Evolutionary conservation across 1,139 yeast species (phyloP), one percentile per base, ranked within the genome.

Genomic region (Sugiyamaella neomexicana): DNA sequence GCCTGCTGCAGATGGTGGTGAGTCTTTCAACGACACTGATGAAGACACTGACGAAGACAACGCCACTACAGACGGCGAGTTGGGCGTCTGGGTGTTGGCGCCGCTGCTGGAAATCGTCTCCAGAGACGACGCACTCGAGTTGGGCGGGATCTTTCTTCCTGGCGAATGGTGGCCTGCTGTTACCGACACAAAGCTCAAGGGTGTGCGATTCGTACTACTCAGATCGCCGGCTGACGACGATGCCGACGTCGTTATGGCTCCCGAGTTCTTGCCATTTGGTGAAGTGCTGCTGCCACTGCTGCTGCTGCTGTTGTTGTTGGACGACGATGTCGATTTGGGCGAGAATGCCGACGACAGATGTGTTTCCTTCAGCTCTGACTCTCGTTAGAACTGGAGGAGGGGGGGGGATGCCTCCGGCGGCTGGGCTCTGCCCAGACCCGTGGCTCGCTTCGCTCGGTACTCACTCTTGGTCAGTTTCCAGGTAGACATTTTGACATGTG

Each of bases 401-500:
- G 25, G 3, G 5, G 5, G 25, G n/a, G n/a, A n/a, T n/a, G 25
- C 25, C 25, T 20, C 25, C 25, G 25, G 25, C 25, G 5, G 25
- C 25, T 20, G 25, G 25, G 25, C 25, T 3, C 25, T 20, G 25
- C 45, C 45, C 45, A 32, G 13, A 25, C 34, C 45, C 45, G 45
- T 41, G 10, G 45, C 34, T 23, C 42, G 44, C 44, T 40, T 25
- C 44, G 44, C 44, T 36, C 32, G 32, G 8, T 27, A 59, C 68
- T 36, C 54, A 65, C 69, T 72, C 64, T 71, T 70, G 10, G 75
- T 69, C 40, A 72, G 64, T 54, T 71, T 72, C 75, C 75, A 72
- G 34, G 69, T 54, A 17, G 64, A 62, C 65, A 62, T 62, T 47
- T 38, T 46, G 27, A 34, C 36, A 47, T 27, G 44, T 5, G 25